Conservation (phyloP, 2,329 filamentous ascomycete genomes). For the Aspergillus udagawae region DNA sequence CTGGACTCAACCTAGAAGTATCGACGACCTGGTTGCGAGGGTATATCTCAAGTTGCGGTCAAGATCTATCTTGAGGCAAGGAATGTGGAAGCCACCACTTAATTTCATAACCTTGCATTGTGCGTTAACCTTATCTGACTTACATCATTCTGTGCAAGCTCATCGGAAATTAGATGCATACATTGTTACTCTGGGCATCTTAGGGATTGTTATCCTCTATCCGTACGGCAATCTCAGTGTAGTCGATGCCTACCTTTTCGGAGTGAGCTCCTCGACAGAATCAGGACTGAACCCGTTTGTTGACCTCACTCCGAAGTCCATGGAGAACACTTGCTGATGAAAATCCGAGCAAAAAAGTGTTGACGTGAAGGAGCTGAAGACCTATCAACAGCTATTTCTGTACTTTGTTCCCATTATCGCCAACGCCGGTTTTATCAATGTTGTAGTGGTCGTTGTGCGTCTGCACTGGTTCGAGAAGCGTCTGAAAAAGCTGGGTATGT, state of each 20-base stretch:
- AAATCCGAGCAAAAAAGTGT: constrained; percentile 32
- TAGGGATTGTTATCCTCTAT: constrained; percentile 35
- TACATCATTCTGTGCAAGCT: not conserved
- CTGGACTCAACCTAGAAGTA: not conserved
- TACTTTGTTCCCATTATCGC: constrained; percentile 50
- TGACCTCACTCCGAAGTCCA: not conserved
- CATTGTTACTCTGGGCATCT: constrained; percentile 35
- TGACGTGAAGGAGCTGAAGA: constrained; percentile 47
- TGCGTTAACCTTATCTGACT: constrained; percentile 10
- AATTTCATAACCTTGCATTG: constrained; percentile 30
- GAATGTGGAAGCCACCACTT: constrained; percentile 22
- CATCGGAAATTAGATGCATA: constrained; percentile 33
- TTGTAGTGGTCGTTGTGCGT: constrained; percentile 46
- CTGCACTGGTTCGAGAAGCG: constrained; percentile 49
- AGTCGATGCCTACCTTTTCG: constrained; percentile 50
- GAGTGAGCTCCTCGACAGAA: constrained; percentile 48
- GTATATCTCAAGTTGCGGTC: not conserved
- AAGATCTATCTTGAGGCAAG: not conserved
- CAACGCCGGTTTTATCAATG: constrained; percentile 50
- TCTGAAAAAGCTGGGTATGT: constrained; percentile 36
- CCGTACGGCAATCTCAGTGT: constrained; percentile 40
- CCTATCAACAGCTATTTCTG: constrained; percentile 51
- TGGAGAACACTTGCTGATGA: not conserved
- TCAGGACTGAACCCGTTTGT: constrained; percentile 50
- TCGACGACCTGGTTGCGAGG: no score